Percentiles rank a stretch among this genome's conserved stretches.
Conservation (phyloP, 495 filamentous ascomycete genomes). For the Lasiosphaeria miniovina region DNA sequence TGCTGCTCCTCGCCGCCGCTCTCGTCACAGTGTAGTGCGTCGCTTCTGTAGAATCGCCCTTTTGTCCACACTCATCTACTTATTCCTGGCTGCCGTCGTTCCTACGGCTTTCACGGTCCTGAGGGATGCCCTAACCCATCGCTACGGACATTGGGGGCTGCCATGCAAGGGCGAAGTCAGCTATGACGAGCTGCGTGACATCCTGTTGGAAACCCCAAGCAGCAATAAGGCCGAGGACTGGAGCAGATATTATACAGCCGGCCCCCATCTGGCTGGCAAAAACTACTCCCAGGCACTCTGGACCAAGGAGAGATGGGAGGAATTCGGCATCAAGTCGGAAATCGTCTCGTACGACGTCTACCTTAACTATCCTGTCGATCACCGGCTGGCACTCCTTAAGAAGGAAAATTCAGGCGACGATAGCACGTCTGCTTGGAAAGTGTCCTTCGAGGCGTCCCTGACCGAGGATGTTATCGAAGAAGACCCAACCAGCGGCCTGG, state of each 20-base stretch:
- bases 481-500: slow-evolving; percentile 69
- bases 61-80: slow-evolving; percentile 49
- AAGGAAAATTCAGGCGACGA: slow-evolving; percentile 49
- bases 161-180: slow-evolving; percentile 40
- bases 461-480: slow-evolving; percentile 85
- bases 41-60: slow-evolving; percentile 70
- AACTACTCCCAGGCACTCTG: slow-evolving; percentile 73
- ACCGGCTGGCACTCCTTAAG: slow-evolving; percentile 74
- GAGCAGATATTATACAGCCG: slow-evolving; percentile 87
- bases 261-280: slow-evolving; percentile 84
- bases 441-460: slow-evolving; percentile 75
- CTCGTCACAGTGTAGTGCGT: slow-evolving; percentile 65
- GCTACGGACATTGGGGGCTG: slow-evolving; percentile 36
- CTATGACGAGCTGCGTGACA: slow-evolving; percentile 65
- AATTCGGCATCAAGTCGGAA: slow-evolving; percentile 70
- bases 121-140: slow-evolving; percentile 32
- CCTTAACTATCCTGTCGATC: slow-evolving; percentile 81
- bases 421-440: slow-evolving; percentile 44
- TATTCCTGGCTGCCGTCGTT: slow-evolving; percentile 60
- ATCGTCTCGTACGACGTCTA: slow-evolving; percentile 87
- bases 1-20: slow-evolving; percentile 56
- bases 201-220: slow-evolving; percentile 70
- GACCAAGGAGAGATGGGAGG: slow-evolving; percentile 81
- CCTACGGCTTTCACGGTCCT: slow-evolving; percentile 43
- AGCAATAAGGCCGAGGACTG: slow-evolving; percentile 69